Evolutionary conservation across 2,329 filamentous ascomycete species (phyloP).

Genomic region (Diaporthe sp.): DNA sequence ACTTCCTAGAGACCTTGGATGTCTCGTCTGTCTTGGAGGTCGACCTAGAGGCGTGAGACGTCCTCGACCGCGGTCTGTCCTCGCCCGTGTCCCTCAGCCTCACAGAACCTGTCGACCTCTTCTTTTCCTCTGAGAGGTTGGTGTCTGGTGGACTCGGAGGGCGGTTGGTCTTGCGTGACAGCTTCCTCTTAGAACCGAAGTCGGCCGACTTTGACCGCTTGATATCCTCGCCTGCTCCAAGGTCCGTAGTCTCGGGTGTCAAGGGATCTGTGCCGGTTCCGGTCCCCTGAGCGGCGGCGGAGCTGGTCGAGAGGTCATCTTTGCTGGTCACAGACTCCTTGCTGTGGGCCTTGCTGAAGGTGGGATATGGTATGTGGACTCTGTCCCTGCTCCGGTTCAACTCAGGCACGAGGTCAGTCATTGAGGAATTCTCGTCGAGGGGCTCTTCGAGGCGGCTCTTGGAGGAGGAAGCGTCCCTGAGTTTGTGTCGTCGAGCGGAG

Average conservation of each 20-base stretch:
- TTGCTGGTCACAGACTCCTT: slow-evolving; percentile 83
- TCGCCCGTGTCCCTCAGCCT: slow-evolving; percentile 51
- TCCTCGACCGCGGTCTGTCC: slow-evolving; percentile 54
- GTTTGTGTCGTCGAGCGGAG: slow-evolving; percentile 50
- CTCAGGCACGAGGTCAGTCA: slow-evolving; percentile 66
- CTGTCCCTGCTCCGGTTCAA: slow-evolving; percentile 60
- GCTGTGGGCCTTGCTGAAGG: slow-evolving; percentile 91
- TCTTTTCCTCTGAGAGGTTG: slow-evolving; percentile 65
- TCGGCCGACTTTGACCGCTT: slow-evolving; percentile 64
- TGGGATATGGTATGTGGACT: slow-evolving; percentile 79
- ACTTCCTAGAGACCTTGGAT: slow-evolving; percentile 68
- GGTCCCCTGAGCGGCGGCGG: slow-evolving; percentile 54
- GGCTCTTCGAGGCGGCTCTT: slow-evolving; percentile 43
- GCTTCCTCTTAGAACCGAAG: slow-evolving; percentile 52
- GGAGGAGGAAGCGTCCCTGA: slow-evolving; percentile 39
- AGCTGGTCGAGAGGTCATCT: slow-evolving; percentile 61
- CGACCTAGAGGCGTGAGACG: slow-evolving; percentile 52
- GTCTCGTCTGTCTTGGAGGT: slow-evolving; percentile 62
- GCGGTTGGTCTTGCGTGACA: slow-evolving; percentile 59
- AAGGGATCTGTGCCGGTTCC: slow-evolving; percentile 66
- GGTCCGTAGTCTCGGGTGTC: slow-evolving; percentile 81
- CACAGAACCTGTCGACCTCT: slow-evolving; percentile 50
- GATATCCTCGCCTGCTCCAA: slow-evolving; percentile 66
- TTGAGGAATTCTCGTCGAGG: slow-evolving; percentile 49
- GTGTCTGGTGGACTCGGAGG: slow-evolving; percentile 77